Base-by-base conservation (phyloP, 805 yeast genomes). In the Nematodospora valgi region DNA sequence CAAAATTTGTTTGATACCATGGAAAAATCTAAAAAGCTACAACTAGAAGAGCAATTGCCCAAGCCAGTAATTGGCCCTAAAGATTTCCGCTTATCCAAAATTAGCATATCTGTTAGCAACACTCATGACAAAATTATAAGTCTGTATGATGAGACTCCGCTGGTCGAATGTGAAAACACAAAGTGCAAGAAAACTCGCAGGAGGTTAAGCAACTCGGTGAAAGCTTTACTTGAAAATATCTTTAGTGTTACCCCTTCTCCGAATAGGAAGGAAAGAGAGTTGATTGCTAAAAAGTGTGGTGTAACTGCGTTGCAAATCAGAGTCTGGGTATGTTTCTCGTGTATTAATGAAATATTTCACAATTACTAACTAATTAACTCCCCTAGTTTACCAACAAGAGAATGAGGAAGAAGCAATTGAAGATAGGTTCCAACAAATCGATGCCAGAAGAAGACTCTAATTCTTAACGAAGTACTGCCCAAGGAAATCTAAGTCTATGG, bases 301-400 rank as follows among this genome's bases (percentile, higher is more conserved):
- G 31, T 58, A 6, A 44, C 56, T 1, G 48, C 53, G 2, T 34
- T 49, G 4, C 64, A 59, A 40, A 61, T 60, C 2, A 44, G 64
- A 6, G 59, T 56, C 2, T 59, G 66, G 66, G 60, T 55, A 48
- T 24, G 59, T 53, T 37, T 21, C 7, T 6, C 3, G 31, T 6
- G 8, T 7, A n/a, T 18, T 9, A 6, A 7, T 12, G 3, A 11
- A 20, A 7, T 8, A n/a, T 16, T n/a, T 15, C 6, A 8, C 10
- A 28, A 30, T n/a, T 4, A 8, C 13, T 7, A 19, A 31, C 27
- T 32, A 21, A 45, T 49, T 38, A 40, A 40, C 43, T 3, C 15
- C 9, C 14, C 8, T 32, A 51, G 59, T 58, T 59, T 30, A 55
- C 59, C 1, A 59, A 58, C 29, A 52, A 51, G 34, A 43, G 64